A percentile compares a stretch with the other conserved stretches of the same genome.
These are phyloP conservation scores for Nephelium lappaceum DNA, from an alignment of 345 rosid genomes.

Conservation along the genomic window DNA sequence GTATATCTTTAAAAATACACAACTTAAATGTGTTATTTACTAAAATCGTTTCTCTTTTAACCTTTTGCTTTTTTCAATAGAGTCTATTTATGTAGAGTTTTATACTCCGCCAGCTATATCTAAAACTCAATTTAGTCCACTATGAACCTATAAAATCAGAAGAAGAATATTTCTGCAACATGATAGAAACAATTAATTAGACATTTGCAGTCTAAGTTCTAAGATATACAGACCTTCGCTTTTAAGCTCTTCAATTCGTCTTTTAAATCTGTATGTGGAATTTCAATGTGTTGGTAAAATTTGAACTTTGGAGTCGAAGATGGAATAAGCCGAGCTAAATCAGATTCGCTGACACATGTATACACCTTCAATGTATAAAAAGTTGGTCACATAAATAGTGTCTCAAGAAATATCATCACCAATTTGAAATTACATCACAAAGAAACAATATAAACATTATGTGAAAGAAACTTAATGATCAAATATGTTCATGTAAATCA, in stretches of 20 bases:
- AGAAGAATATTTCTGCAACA: conserved; percentile 1
- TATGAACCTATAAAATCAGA: not conserved
- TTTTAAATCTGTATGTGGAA: conserved; percentile 30
- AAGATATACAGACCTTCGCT: conserved; percentile 46
- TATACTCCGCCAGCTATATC: not conserved
- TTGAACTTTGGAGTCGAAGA: conserved; percentile 69
- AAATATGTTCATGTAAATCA: not conserved
- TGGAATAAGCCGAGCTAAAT: conserved; percentile 57
- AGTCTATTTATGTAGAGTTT: no score
- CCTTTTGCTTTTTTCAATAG: no score
- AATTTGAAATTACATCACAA: not conserved
- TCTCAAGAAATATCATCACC: conserved; percentile 9
- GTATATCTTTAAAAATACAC: no score
- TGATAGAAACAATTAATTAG: not conserved
- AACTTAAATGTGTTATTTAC: no score
- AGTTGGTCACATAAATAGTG: not conserved
- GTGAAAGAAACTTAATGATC: not conserved
- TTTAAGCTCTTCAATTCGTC: conserved; percentile 36
- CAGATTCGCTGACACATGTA: conserved; percentile 65
- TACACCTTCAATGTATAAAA: conserved; percentile 57
- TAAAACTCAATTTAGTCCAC: not conserved
- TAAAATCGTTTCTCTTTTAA: not conserved
- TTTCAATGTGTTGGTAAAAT: conserved; percentile 37
- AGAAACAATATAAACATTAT: not conserved
- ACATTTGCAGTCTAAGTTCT: not conserved